These are phyloP conservation scores for Penicillium sp. DNA, from an alignment of 2,329 filamentous ascomycete species.

Conservation along the genomic window DNA sequence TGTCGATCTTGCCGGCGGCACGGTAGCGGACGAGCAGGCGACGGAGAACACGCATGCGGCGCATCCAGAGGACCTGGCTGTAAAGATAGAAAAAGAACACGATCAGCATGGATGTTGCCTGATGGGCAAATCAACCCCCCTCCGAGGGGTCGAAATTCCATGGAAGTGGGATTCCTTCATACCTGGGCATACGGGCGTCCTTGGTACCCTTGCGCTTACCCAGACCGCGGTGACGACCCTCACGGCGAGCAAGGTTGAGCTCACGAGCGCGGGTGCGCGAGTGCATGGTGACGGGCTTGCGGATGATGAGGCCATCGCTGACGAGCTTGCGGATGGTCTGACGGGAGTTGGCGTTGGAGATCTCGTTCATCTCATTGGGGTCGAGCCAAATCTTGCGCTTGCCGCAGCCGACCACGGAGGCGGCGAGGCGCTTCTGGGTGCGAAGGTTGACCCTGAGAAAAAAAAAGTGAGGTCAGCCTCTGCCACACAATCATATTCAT, in stretches of 20 bases:
- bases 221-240: conserved; percentile 97
- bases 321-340: conserved; percentile 99
- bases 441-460: conserved; percentile 90
- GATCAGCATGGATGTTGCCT: conserved; percentile 18
- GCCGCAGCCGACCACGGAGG: conserved; percentile 97
- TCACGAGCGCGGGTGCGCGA: conserved; percentile 94
- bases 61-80: conserved; percentile 99
- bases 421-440: conserved; percentile 99
- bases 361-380: conserved; percentile 98
- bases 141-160: neutral
- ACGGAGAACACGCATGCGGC: conserved; percentile 97
- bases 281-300: conserved; percentile 99
- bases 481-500: conserved; percentile 17
- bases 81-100: conserved; percentile 30
- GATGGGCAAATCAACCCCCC: neutral
- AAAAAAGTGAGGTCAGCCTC: conserved; percentile 36
- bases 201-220: conserved; percentile 99
- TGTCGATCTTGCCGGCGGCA: conserved; percentile 99
- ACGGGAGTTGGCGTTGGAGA: conserved; percentile 99
- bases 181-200: conserved; percentile 98
- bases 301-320: conserved; percentile 99
- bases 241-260: conserved; percentile 89
- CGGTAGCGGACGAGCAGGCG: conserved; percentile 99
- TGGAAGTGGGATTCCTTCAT: conserved; percentile 43
- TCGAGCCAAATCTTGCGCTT: conserved; percentile 99